Base-by-base conservation (phyloP, 441 rosid species). In the Viola pubescens region DNA sequence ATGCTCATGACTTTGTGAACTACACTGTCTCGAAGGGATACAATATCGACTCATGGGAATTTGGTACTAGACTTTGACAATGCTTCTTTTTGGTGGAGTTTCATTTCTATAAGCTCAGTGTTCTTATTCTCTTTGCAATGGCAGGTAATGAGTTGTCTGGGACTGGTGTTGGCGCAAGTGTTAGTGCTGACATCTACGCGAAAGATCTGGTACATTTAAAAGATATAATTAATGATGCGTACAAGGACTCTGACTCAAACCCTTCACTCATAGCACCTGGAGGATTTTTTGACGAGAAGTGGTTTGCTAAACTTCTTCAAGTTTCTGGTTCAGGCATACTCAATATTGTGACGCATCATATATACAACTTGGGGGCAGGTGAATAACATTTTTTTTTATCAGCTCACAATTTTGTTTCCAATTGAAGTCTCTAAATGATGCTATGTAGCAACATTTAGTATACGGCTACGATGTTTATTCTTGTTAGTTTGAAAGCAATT, bases 291-390 rank as follows among this genome's bases (percentile, higher is more conserved):
- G 78, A 88, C 11, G 61, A 64, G 65, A 50, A 70, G 47, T 94
- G 98, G 98, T 94, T 61, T 66, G 64, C 86, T 37, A 80, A 79
- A 76, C 75, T 89, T 69, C 94, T 94, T 66, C 79, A 77, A 72
- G 74, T 81, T 72, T 83, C 98, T n/a, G 97, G 98, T 54, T 60
- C 84, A 0, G 73, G 80, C 46, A 78, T 77, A n/a, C 66, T 94
- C 40, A 68, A 89, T 59, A 65, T 45, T 1, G 61, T 92, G 81
- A 84, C 96, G 66, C 96, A 89, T 75, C 98, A 92, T 70, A 84
- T 92, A 69, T 92, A 92, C 86, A 92, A 92, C 74, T 80, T 92
- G 48, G 98, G 98, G 62, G 55, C 84, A 79, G 98, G 98, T 88
- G 13, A 12, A 72, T 65, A 16, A 16, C 38, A 13, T 7, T 46